Evolutionary conservation across 2,329 filamentous ascomycete species (phyloP).

Genomic region (Fusarium staphyleae): DNA sequence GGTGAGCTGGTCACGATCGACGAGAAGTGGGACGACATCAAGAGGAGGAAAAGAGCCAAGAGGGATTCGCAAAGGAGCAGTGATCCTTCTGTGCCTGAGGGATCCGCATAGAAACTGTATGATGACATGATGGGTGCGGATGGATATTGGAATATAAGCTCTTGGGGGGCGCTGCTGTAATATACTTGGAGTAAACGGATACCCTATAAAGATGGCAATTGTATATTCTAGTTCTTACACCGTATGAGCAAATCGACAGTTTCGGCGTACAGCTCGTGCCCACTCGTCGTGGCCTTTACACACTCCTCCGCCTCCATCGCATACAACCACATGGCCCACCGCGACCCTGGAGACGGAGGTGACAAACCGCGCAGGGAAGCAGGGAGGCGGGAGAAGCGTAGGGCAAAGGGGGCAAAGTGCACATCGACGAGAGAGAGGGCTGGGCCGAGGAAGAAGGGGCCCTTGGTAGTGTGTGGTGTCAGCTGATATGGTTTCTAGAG

Average conservation of each 20-base stretch:
- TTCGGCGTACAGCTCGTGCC: constrained; percentile 58
- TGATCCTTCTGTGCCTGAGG: constrained; percentile 37
- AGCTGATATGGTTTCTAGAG: not conserved
- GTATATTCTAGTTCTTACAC: not conserved
- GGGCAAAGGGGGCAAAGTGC: constrained; percentile 77
- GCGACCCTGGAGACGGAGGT: constrained; percentile 65
- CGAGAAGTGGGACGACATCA: constrained; percentile 53
- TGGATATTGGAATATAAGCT: constrained; percentile 12
- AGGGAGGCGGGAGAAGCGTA: constrained; percentile 71
- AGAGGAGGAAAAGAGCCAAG: constrained; percentile 41
- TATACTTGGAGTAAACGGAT: constrained; percentile 7
- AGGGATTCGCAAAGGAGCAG: constrained; percentile 27
- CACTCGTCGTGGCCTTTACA: constrained; percentile 72
- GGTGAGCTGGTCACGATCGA: constrained; percentile 55
- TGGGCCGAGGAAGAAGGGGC: constrained; percentile 72
- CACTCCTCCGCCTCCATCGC: constrained; percentile 71
- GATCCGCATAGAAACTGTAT: constrained; percentile 14
- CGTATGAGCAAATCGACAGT: constrained; percentile 63
- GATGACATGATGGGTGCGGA: not conserved
- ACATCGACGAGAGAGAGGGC: constrained; percentile 71
- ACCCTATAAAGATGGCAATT: constrained; percentile 17
- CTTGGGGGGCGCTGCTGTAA: not conserved
- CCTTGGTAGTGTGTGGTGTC: constrained; percentile 44
- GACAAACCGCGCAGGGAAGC: constrained; percentile 71
- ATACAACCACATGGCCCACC: constrained; percentile 74